A percentile compares a stretch with the other conserved stretches of the same genome.
Evolutionary conservation across 768 basidiomycete genomes (phyloP).

Genomic region (Tylopilus rubrobrunneus): DNA sequence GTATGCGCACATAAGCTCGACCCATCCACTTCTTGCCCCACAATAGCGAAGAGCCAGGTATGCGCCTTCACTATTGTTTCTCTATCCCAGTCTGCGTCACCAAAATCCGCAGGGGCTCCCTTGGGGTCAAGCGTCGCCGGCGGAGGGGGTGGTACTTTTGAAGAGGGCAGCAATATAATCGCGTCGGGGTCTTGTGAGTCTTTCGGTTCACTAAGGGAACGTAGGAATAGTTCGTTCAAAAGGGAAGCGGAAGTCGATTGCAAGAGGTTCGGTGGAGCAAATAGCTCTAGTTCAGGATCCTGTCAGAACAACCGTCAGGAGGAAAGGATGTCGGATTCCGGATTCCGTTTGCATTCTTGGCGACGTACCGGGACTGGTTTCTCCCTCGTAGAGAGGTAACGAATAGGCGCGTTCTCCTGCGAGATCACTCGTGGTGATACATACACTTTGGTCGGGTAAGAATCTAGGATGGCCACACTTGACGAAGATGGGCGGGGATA

Average conservation of each 20-base stretch:
- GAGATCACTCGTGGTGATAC: conserved; percentile 34
- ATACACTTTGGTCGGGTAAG: conserved; percentile 49
- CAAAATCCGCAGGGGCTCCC: conserved; percentile 19
- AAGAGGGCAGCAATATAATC: conserved; percentile 47
- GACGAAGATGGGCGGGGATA: not conserved
- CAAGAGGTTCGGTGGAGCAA: conserved; percentile 55
- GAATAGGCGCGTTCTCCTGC: conserved; percentile 45
- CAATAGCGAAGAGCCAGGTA: conserved; percentile 31
- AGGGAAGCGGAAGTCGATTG: conserved; percentile 54
- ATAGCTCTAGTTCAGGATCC: conserved; percentile 35
- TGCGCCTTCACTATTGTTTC: conserved; percentile 34
- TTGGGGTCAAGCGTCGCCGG: conserved; percentile 38
- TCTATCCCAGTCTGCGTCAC: conserved; percentile 36
- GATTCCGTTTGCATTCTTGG: not conserved
- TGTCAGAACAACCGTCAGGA: conserved; percentile 15
- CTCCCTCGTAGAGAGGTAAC: conserved; percentile 42
- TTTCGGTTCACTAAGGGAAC: not conserved
- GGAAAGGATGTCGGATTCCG: not conserved
- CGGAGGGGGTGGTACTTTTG: conserved; percentile 38
- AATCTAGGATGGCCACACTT: conserved; percentile 51
- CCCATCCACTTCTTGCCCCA: conserved; percentile 23
- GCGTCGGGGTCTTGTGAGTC: not conserved
- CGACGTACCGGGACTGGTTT: conserved; percentile 9
- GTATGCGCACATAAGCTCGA: conserved; percentile 4
- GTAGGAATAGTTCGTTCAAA: conserved; percentile 28